Conservation (phyloP, 2,329 filamentous ascomycete genomes). For the Nectriaceae sp. region DNA sequence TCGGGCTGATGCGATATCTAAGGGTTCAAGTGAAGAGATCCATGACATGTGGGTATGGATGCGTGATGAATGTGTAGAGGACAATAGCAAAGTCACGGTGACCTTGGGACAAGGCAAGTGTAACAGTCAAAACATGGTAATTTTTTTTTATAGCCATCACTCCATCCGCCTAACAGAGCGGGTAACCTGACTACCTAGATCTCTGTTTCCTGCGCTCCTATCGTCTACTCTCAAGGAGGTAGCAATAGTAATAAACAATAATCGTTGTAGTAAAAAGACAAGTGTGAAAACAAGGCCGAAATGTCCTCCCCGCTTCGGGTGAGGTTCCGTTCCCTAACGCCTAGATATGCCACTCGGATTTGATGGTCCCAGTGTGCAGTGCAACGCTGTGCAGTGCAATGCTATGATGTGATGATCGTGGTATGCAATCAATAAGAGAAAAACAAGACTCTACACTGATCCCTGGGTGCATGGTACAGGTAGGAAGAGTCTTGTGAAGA, state of each 20-base stretch:
- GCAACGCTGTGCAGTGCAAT: slow-evolving; percentile 1
- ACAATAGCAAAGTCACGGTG: no score
- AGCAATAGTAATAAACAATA: neutral
- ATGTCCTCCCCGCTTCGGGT: slow-evolving; percentile 1
- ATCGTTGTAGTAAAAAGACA: neutral
- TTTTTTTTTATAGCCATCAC: slow-evolving; percentile 27
- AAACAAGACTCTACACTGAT: neutral
- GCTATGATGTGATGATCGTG: slow-evolving; percentile 1
- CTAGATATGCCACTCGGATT: slow-evolving; percentile 15
- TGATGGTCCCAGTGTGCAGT: slow-evolving; percentile 2
- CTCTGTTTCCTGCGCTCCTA: slow-evolving; percentile 14
- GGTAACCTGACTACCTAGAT: slow-evolving; percentile 12
- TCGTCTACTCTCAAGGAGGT: slow-evolving; percentile 8
- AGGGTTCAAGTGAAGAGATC: no score
- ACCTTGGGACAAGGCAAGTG: no score
- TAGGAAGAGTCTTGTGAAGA: slow-evolving; percentile 17
- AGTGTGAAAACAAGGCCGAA: slow-evolving; percentile 1
- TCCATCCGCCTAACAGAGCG: slow-evolving; percentile 17
- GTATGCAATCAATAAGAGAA: neutral
- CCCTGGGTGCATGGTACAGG: slow-evolving; percentile 5
- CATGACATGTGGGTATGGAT: no score
- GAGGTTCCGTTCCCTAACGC: slow-evolving; percentile 16
- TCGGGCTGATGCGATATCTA: no score
- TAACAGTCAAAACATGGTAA: slow-evolving; percentile 8
- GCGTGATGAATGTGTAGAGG: no score